These are phyloP conservation scores for Camellia granthamiana DNA, from an alignment of 148 eudicot genomes.

Conservation along the genomic window DNA sequence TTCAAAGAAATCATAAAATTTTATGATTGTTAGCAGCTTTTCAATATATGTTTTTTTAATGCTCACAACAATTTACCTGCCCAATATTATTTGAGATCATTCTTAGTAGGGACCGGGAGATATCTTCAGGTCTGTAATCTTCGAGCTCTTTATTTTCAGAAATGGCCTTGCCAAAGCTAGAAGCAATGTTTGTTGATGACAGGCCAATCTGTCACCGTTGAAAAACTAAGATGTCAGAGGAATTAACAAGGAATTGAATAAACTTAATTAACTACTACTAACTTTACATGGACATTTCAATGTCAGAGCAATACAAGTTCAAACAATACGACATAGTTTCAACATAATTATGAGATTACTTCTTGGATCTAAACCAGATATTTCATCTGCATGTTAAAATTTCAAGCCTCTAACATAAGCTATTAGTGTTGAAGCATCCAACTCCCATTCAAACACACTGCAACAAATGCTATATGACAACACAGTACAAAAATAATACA, in stretches of 20 bases:
- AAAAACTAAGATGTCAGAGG: constrained; percentile 8
- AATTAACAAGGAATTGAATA: constrained; percentile 2
- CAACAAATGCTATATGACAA: background rate
- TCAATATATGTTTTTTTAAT: background rate
- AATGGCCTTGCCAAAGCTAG: constrained; percentile 85
- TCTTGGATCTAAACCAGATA: background rate
- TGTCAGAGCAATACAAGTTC: constrained; percentile 6
- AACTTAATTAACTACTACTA: background rate
- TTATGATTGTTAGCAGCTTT: background rate
- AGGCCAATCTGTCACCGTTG: constrained; percentile 66
- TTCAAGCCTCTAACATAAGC: constrained; percentile 1
- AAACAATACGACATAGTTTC: background rate
- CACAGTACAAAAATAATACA: background rate
- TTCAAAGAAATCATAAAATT: background rate
- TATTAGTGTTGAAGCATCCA: background rate
- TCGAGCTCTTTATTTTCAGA: constrained; percentile 67
- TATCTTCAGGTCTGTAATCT: constrained; percentile 76
- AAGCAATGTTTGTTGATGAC: constrained; percentile 84
- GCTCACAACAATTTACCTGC: constrained; percentile 48
- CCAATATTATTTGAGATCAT: constrained; percentile 90
- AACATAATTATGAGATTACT: background rate
- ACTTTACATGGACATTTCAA: background rate
- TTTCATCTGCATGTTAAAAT: background rate
- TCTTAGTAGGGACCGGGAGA: constrained; percentile 76
- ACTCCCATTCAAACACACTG: background rate